Evolutionary conservation across 1,139 yeast species (phyloP), one percentile per base, ranked within the genome.

Genomic region (Yamadazyma dushanensis): DNA sequence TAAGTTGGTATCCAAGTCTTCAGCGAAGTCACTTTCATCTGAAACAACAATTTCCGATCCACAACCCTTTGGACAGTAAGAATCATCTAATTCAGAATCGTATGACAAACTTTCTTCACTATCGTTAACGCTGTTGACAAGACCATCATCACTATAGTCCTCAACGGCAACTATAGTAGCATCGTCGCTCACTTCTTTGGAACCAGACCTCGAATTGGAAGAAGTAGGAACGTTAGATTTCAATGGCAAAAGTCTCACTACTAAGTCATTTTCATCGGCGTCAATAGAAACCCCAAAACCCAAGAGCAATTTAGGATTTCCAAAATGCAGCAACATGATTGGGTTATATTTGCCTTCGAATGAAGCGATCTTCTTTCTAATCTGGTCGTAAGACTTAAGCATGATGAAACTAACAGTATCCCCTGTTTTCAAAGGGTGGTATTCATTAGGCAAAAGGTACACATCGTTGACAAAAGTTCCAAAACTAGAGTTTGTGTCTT

Each of bases 401-500:
- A 66, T 48, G 29, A 67, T 59, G 29, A 67, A 61, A 8, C 70
- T 67, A 16, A 67, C 43, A 2, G 23, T 25, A 41, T 65, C 70
- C 13, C 57, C 57, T 31, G 50, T 37, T 8, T 30, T 23, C 21
- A 67, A 44, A 14, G 39, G 36, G 29, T 48, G 37, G 49, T 54
- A 48, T 11, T 35, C 34, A 9, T 45, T 47, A 1, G 64, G 59
- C 5, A 48, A 29, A 17, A 66, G 45, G 28, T 54, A 57, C 5
- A 51, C 35, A 16, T 53, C 50, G 41, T 66, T 63, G 32, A 66
- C 38, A 13, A 66, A 46, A 5, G 75, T 69, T 1, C 76, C 76
- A 49, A 68, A 70, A 20, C 70, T 66, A 5, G 73, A 66, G 9
- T 45, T 45, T 10, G 44, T 41, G 41, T 70, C 76, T 37, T 47